Evolutionary conservation across 2,329 filamentous ascomycete genomes (phyloP).

Genomic region (Harringtonia aguacate): DNA sequence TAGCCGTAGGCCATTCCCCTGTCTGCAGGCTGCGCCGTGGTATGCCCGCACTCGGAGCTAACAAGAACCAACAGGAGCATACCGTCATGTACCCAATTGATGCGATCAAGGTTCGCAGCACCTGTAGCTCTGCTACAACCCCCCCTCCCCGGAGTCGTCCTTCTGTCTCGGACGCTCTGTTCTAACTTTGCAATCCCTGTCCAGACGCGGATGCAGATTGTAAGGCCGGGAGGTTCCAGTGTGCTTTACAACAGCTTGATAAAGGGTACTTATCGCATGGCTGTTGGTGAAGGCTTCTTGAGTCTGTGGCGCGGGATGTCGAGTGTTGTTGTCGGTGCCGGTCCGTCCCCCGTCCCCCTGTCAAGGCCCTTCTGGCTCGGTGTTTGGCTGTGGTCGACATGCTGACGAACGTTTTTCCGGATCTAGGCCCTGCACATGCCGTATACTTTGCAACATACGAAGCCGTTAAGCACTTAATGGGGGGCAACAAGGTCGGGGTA

Average conservation of each 20-base stretch:
- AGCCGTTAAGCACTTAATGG: constrained; percentile 90
- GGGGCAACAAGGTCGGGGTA: constrained; percentile 75
- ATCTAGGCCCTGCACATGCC: constrained; percentile 80
- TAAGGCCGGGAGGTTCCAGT: constrained; percentile 70
- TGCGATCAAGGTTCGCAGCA: constrained; percentile 70
- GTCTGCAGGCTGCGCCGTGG: background rate
- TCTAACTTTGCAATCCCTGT: constrained; percentile 5
- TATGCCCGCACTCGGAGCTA: background rate
- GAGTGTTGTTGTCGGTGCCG: constrained; percentile 90
- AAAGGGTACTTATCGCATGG: constrained; percentile 87
- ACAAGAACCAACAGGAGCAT: constrained; percentile 57
- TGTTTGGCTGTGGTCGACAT: background rate
- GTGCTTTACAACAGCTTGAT: constrained; percentile 76
- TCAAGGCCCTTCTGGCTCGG: background rate
- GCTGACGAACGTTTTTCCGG: constrained; percentile 5
- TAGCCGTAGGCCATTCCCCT: constrained; percentile 58
- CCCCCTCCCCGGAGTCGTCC: background rate
- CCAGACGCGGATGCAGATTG: constrained; percentile 95
- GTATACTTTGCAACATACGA: constrained; percentile 99
- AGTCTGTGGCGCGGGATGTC: constrained; percentile 95
- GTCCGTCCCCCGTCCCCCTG: constrained; percentile 38
- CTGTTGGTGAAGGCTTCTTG: constrained; percentile 75
- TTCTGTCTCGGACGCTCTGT: background rate
- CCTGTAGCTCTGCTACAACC: background rate
- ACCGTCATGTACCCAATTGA: constrained; percentile 99